A percentile compares a stretch with the other conserved stretches of the same genome.
Conservation (phyloP, 2,329 filamentous ascomycete genomes). For the Juglanconis oblonga region DNA sequence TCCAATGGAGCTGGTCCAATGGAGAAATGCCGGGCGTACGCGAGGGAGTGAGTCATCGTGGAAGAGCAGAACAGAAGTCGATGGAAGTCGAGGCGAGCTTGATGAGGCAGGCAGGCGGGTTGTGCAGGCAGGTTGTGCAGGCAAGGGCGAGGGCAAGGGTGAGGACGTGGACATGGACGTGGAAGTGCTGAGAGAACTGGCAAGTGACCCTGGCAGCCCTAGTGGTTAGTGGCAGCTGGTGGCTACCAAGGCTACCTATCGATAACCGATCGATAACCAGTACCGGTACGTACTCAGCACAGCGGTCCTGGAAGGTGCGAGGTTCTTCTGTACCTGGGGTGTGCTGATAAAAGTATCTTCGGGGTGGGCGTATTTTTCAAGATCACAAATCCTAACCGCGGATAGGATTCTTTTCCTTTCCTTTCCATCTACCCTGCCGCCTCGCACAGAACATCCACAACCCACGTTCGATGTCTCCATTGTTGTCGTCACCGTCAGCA, state of each 20-base stretch:
- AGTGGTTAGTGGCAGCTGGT: too few species aligned
- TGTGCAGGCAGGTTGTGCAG: too few species aligned
- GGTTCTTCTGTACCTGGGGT: too few species aligned
- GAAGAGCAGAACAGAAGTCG: neutral
- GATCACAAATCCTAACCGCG: neutral
- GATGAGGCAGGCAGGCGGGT: neutral
- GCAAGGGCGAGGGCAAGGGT: too few species aligned
- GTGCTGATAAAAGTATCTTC: too few species aligned
- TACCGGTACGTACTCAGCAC: too few species aligned
- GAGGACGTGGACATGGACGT: too few species aligned
- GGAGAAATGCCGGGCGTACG: neutral
- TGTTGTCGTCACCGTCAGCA: neutral
- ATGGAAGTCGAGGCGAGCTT: neutral
- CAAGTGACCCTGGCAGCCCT: too few species aligned
- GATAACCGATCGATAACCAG: too few species aligned
- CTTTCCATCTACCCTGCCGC: neutral
- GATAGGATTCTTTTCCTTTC: neutral
- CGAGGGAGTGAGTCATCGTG: neutral
- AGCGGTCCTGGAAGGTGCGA: neutral
- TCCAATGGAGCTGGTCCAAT: neutral
- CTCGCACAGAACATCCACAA: neutral
- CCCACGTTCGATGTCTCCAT: neutral
- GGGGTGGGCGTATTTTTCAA: neutral
- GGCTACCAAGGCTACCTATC: too few species aligned
- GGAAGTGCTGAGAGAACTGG: too few species aligned